phyloP scores from a whole-genome alignment of 768 basidiomycete species.

The Myochromella boudieri region DNA sequence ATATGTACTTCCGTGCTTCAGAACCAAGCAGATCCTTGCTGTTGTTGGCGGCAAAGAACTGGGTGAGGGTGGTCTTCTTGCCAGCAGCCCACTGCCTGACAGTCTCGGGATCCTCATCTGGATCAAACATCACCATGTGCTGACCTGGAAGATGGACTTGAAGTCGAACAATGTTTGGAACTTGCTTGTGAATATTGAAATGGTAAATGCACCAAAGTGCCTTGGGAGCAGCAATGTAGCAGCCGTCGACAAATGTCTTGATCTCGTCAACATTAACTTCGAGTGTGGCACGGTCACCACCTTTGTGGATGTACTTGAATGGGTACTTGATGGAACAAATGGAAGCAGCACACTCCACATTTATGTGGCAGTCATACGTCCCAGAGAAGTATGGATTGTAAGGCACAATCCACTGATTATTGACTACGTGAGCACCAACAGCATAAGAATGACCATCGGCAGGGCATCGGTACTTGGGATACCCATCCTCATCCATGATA shows the following conservation, averaged over 20 bases:
- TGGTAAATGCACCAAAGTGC: slow-evolving; percentile 28
- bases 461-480: slow-evolving; percentile 34
- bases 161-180: slow-evolving; percentile 39
- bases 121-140: slow-evolving; percentile 36
- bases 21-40: slow-evolving; percentile 14
- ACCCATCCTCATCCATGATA: slow-evolving; percentile 35
- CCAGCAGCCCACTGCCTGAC: slow-evolving; percentile 21
- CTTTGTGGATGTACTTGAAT: slow-evolving; percentile 52
- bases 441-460: slow-evolving; percentile 31
- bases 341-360: slow-evolving; percentile 41
- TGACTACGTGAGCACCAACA: slow-evolving; percentile 19
- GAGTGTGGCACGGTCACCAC: slow-evolving; percentile 38
- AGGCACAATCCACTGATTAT: too few species aligned
- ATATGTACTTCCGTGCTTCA: slow-evolving; percentile 20
- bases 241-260: slow-evolving; percentile 29
- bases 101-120: slow-evolving; percentile 23
- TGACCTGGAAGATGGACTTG: slow-evolving; percentile 41
- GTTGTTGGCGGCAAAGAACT: slow-evolving; percentile 26
- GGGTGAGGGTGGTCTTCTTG: slow-evolving; percentile 28
- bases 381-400: slow-evolving; percentile 34
- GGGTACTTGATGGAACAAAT: slow-evolving; percentile 44
- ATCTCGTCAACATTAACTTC: slow-evolving; percentile 35
- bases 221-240: slow-evolving; percentile 36
- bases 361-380: slow-evolving; percentile 47
- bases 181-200: slow-evolving; percentile 30